Evolutionary conservation across 148 eudicot genomes (phyloP).

Genomic region (Selenicereus undatus): DNA sequence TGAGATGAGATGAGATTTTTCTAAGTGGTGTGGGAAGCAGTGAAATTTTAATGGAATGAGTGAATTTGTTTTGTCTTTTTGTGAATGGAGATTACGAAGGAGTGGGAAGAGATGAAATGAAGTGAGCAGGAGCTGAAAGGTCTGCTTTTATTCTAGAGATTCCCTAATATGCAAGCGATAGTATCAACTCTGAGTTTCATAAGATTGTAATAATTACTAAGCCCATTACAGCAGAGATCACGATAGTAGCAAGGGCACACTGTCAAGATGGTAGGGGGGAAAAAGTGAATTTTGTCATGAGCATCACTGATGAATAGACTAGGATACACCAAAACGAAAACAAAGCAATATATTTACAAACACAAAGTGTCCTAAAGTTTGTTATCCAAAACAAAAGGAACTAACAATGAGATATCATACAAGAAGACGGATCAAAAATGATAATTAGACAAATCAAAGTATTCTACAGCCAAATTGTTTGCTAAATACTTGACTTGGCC

Average conservation of each 20-base stretch:
- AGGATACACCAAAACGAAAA: not conserved
- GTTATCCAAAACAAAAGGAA: not conserved
- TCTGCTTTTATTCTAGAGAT: no score
- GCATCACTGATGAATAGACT: conserved; percentile 14
- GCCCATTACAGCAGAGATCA: conserved; percentile 95
- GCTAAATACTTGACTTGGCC: not conserved
- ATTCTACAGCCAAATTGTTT: not conserved
- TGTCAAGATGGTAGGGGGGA: conserved; percentile 35
- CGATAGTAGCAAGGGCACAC: conserved; percentile 98
- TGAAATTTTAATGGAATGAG: no score
- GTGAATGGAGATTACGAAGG: no score
- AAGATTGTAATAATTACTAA: conserved; percentile 57
- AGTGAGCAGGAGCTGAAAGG: no score
- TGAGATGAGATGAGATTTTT: no score
- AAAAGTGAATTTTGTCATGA: conserved; percentile 23
- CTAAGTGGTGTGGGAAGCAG: no score
- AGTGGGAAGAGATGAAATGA: no score
- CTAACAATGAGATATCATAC: not conserved
- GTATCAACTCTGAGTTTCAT: conserved; percentile 2
- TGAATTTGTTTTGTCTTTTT: no score
- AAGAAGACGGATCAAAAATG: not conserved
- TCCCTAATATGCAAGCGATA: not conserved
- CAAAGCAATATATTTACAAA: not conserved
- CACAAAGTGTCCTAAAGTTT: not conserved
- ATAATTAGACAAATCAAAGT: not conserved